Evolutionary conservation across 495 filamentous ascomycete species (phyloP).

Genomic region (Oidiodendron maius): DNA sequence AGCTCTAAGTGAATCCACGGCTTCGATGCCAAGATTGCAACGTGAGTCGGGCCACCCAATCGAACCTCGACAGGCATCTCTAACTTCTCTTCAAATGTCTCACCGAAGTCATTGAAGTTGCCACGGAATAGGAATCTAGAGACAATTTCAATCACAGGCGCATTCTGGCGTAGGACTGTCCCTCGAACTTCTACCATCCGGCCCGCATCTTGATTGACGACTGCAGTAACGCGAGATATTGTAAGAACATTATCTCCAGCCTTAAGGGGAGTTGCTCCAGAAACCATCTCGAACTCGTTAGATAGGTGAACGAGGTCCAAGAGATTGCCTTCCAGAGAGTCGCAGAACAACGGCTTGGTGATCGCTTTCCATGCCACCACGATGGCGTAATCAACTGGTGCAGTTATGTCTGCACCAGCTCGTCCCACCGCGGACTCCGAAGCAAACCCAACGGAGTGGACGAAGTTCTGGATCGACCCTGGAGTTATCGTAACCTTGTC

Average conservation of each 20-base stretch:
- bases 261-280: constrained; percentile 83
- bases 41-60: neutral
- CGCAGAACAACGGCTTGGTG: constrained; percentile 91
- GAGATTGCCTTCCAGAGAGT: constrained; percentile 84
- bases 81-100: neutral
- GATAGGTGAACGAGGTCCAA: constrained; percentile 91
- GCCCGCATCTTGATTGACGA: constrained; percentile 91
- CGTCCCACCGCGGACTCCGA: constrained; percentile 40
- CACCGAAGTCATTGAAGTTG: constrained; percentile 38
- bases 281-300: constrained; percentile 92
- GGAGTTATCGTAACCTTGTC: constrained; percentile 54
- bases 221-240: constrained; percentile 87
- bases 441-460: constrained; percentile 84
- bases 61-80: neutral
- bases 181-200: constrained; percentile 98
- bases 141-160: constrained; percentile 90
- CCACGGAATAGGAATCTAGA: constrained; percentile 32
- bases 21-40: neutral
- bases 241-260: constrained; percentile 86
- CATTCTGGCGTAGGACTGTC: constrained; percentile 75
- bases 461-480: constrained; percentile 78
- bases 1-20: neutral
- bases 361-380: constrained; percentile 97
- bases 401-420: constrained; percentile 87
- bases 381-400: constrained; percentile 96